Conservation (phyloP, 2,329 filamentous ascomycete genomes). For the Verruconis gallopava region DNA sequence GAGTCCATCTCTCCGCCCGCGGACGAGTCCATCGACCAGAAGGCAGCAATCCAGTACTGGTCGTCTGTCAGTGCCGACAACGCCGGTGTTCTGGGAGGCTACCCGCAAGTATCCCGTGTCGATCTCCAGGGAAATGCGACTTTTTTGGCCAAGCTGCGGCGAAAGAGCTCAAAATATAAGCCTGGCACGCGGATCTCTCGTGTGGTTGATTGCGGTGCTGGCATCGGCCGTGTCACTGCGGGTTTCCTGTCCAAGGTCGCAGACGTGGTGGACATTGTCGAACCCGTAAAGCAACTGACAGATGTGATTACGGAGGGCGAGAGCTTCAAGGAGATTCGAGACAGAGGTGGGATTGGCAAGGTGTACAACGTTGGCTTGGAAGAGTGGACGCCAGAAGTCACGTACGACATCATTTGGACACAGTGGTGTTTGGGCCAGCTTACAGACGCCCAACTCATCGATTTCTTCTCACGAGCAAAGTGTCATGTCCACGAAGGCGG, state of each 20-base stretch:
- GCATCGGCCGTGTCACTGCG: constrained; percentile 73
- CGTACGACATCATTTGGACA: constrained; percentile 75
- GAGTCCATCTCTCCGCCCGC: constrained; percentile 9
- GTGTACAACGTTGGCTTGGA: constrained; percentile 65
- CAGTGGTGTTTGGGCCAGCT: constrained; percentile 87
- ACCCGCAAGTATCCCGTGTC: constrained; percentile 51
- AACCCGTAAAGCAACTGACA: constrained; percentile 76
- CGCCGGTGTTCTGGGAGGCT: constrained; percentile 72
- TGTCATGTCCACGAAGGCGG: constrained; percentile 27
- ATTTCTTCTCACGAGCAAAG: constrained; percentile 49
- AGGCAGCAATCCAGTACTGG: constrained; percentile 38
- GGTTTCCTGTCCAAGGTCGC: constrained; percentile 61
- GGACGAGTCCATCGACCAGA: constrained; percentile 33
- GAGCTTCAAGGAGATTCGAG: constrained; percentile 20
- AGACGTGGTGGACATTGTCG: constrained; percentile 66
- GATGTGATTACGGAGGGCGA: constrained; percentile 36
- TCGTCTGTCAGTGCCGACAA: constrained; percentile 38
- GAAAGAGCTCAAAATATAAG: constrained; percentile 19
- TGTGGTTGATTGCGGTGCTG: constrained; percentile 49
- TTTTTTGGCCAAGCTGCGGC: constrained; percentile 55
- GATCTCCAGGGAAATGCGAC: constrained; percentile 59
- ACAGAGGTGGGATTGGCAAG: constrained; percentile 40
- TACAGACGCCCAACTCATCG: constrained; percentile 57
- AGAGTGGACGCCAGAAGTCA: constrained; percentile 43
- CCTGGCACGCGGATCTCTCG: constrained; percentile 19